A percentile compares a stretch with the other conserved stretches of the same genome.
phyloP scores from a whole-genome alignment of 208 protist species.

The Acanthamoeba rhysodes region DNA sequence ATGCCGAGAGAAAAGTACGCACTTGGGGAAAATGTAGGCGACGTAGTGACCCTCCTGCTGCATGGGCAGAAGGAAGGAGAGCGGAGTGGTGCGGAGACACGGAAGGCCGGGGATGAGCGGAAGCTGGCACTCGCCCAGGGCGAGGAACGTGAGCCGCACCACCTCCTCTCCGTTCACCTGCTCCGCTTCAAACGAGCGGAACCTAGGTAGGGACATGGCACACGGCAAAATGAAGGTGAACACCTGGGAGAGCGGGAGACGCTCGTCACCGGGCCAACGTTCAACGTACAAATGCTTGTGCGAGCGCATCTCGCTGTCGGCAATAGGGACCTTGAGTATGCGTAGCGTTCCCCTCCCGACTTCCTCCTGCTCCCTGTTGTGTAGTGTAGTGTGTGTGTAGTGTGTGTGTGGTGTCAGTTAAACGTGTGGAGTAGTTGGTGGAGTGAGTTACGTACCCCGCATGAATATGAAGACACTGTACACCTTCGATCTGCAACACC shows the following conservation, averaged over 20 bases:
- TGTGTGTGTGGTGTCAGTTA: neutral
- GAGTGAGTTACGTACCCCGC: neutral
- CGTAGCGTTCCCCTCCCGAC: slow-evolving; percentile 1
- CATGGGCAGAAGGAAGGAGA: slow-evolving; percentile 61
- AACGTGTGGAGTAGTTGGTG: neutral
- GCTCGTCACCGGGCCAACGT: neutral
- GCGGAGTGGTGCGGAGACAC: slow-evolving; percentile 37
- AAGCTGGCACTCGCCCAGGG: slow-evolving; percentile 22
- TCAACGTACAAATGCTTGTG: neutral
- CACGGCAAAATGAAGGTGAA: neutral
- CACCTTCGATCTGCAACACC: slow-evolving; percentile 60
- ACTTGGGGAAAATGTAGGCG: slow-evolving; percentile 52
- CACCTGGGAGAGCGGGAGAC: neutral
- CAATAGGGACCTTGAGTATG: slow-evolving; percentile 27
- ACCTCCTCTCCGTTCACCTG: neutral
- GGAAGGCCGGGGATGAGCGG: slow-evolving; percentile 37
- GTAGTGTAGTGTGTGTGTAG: neutral
- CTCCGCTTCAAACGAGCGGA: neutral
- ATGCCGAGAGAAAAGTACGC: neutral
- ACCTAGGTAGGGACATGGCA: neutral
- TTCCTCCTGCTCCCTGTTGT: slow-evolving; percentile 34
- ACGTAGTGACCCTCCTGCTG: slow-evolving; percentile 52
- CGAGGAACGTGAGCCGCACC: slow-evolving; percentile 25
- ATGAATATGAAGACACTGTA: slow-evolving; percentile 57
- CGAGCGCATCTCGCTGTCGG: neutral